phyloP scores from a whole-genome alignment of 768 basidiomycete genomes.

The Coprinopsis sp. region DNA sequence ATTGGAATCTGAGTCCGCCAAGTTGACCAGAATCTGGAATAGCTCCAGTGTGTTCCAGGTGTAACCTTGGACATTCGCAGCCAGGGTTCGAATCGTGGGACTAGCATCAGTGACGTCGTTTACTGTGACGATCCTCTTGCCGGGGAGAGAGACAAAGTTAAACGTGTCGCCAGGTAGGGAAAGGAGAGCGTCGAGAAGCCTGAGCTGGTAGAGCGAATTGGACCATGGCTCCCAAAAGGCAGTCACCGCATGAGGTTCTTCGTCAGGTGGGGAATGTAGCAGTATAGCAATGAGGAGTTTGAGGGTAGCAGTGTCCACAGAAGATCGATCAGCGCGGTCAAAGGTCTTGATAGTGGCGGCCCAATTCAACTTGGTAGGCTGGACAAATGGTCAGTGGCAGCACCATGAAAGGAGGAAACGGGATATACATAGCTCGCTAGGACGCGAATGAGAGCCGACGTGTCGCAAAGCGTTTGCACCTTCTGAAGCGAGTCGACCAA shows the following conservation, averaged over 20 bases:
- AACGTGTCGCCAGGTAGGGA: constrained; percentile 88
- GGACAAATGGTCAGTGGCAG: constrained; percentile 13
- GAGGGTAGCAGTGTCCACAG: constrained; percentile 84
- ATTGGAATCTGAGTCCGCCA: constrained; percentile 63
- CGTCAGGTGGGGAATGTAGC: constrained; percentile 72
- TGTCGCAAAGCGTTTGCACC: constrained; percentile 70
- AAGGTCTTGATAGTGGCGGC: constrained; percentile 78
- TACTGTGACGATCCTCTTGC: constrained; percentile 77
- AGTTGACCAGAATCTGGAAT: constrained; percentile 80
- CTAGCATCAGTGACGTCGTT: constrained; percentile 83
- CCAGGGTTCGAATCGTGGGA: constrained; percentile 88
- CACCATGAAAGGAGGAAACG: constrained; percentile 2
- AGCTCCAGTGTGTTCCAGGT: constrained; percentile 95
- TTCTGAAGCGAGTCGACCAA: constrained; percentile 68
- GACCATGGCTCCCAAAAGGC: constrained; percentile 87
- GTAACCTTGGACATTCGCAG: constrained; percentile 84
- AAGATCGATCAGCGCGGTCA: constrained; percentile 78
- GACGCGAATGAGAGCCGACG: constrained; percentile 67
- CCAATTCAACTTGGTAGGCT: constrained; percentile 76
- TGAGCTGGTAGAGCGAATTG: constrained; percentile 81
- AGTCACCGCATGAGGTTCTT: constrained; percentile 71
- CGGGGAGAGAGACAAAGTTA: constrained; percentile 86
- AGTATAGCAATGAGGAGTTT: constrained; percentile 88
- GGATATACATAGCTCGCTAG: constrained; percentile 68
- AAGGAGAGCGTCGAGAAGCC: constrained; percentile 82